These are phyloP conservation scores for Pseudopediastrum boryanum DNA, from an alignment of 139 green algal species.

Conservation along the genomic window DNA sequence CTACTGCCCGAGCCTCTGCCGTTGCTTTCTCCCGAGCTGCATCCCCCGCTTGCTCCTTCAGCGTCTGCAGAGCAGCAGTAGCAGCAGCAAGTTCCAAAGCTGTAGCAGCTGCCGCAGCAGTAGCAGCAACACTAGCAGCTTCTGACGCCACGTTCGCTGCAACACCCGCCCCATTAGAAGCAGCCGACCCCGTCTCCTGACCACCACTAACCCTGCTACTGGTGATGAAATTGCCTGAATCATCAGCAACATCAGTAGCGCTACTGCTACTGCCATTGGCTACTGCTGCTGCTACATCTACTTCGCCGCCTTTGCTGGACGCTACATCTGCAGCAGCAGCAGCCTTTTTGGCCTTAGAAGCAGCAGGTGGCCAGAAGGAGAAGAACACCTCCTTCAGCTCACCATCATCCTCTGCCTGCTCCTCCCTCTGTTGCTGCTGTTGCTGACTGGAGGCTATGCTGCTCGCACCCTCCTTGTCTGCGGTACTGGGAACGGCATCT, in stretches of 20 bases:
- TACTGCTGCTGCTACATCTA: too few relatives aligned
- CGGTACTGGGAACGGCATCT: background rate
- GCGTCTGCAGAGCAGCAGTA: background rate
- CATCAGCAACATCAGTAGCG: too few relatives aligned
- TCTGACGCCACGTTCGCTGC: background rate
- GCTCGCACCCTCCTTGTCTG: background rate
- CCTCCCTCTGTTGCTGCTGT: background rate
- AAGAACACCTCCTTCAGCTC: background rate
- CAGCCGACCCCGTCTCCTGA: too few relatives aligned
- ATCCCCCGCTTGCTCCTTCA: background rate
- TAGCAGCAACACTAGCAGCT: constrained; percentile 8
- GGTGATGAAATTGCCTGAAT: too few relatives aligned
- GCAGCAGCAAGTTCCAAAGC: background rate
- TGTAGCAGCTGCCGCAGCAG: background rate
- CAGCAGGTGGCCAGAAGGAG: background rate
- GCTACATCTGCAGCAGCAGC: too few relatives aligned
- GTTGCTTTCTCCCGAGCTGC: background rate
- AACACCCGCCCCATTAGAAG: too few relatives aligned
- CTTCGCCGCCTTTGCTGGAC: too few relatives aligned
- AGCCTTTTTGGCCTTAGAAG: background rate
- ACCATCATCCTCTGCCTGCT: background rate
- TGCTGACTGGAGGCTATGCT: background rate
- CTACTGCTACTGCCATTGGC: too few relatives aligned
- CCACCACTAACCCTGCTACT: too few relatives aligned
- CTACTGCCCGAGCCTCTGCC: background rate